A percentile compares a stretch with the other conserved stretches of the same genome.
Conservation (phyloP, 805 yeast genomes). For the Suhomyces prunicola region DNA sequence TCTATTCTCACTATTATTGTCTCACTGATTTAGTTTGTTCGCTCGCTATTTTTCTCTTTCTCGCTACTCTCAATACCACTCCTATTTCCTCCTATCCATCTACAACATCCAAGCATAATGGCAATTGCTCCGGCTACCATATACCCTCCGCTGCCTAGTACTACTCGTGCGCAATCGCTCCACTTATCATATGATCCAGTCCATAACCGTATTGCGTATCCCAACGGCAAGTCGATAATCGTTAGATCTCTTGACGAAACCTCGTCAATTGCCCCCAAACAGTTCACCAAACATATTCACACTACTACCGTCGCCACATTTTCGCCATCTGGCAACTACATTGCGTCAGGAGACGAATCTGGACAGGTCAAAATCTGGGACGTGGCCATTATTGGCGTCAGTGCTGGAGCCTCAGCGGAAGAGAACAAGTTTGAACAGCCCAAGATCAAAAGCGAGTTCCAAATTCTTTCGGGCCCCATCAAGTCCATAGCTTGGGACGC, state of each 20-base stretch:
- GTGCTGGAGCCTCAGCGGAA: constrained; percentile 13
- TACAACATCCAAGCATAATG: constrained; percentile 14
- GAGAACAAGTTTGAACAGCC: constrained; percentile 46
- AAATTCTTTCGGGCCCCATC: constrained; percentile 75
- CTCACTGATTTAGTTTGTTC: not conserved
- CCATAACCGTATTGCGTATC: constrained; percentile 72
- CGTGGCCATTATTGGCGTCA: constrained; percentile 27
- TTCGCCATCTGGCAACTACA: constrained; percentile 84
- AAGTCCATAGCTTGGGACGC: constrained; percentile 90
- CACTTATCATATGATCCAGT: constrained; percentile 72
- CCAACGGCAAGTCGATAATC: constrained; percentile 75
- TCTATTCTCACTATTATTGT: not conserved
- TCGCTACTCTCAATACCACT: not conserved
- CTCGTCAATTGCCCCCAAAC: constrained; percentile 46
- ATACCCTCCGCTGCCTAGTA: constrained; percentile 78
- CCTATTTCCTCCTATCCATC: not conserved
- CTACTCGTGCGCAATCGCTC: constrained; percentile 66
- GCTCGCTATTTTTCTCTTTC: not conserved
- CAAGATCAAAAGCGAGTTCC: constrained; percentile 73
- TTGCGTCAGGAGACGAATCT: constrained; percentile 89
- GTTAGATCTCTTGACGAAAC: constrained; percentile 59
- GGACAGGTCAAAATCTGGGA: constrained; percentile 93
- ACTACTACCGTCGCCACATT: constrained; percentile 81
- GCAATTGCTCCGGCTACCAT: constrained; percentile 27
- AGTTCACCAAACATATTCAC: constrained; percentile 68